Evolutionary conservation across 148 eudicot species (phyloP).

Genomic region (Polygonum aviculare): DNA sequence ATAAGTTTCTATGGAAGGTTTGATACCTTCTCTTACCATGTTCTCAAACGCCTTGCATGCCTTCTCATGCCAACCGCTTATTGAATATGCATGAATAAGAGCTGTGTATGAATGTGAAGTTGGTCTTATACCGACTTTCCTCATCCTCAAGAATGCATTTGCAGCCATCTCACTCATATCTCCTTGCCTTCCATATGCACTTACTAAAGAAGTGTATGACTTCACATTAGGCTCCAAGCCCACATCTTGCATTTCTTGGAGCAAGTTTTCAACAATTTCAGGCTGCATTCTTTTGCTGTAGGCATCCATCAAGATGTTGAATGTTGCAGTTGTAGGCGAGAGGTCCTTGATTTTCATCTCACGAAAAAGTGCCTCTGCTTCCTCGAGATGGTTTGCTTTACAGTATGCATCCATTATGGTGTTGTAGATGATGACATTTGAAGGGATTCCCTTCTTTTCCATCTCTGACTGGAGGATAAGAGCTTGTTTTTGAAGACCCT

Average conservation of each 20-base stretch:
- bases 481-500: slow-evolving; percentile 81
- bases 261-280: slow-evolving; percentile 66
- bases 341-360: slow-evolving; percentile 77
- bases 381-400: slow-evolving; percentile 68
- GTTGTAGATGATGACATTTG: slow-evolving; percentile 71
- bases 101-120: slow-evolving; percentile 88
- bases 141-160: slow-evolving; percentile 83
- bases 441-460: slow-evolving; percentile 80
- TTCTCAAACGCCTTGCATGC: slow-evolving; percentile 64
- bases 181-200: slow-evolving; percentile 82
- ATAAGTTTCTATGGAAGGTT: slow-evolving; percentile 83
- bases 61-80: slow-evolving; percentile 82
- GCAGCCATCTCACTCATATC: slow-evolving; percentile 91
- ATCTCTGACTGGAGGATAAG: slow-evolving; percentile 80
- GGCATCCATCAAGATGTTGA: slow-evolving; percentile 79
- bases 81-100: slow-evolving; percentile 78
- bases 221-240: slow-evolving; percentile 63
- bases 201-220: slow-evolving; percentile 77
- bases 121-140: slow-evolving; percentile 68
- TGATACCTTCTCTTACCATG: slow-evolving; percentile 67
- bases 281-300: slow-evolving; percentile 91
- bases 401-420: slow-evolving; percentile 74
- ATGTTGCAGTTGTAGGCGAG: slow-evolving; percentile 55
- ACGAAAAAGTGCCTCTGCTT: slow-evolving; percentile 81
- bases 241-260: slow-evolving; percentile 57